Percentiles rank a stretch among this genome's conserved stretches.
Conservation (phyloP, 2,329 filamentous ascomycete genomes). For the Juglanconis sp. region DNA sequence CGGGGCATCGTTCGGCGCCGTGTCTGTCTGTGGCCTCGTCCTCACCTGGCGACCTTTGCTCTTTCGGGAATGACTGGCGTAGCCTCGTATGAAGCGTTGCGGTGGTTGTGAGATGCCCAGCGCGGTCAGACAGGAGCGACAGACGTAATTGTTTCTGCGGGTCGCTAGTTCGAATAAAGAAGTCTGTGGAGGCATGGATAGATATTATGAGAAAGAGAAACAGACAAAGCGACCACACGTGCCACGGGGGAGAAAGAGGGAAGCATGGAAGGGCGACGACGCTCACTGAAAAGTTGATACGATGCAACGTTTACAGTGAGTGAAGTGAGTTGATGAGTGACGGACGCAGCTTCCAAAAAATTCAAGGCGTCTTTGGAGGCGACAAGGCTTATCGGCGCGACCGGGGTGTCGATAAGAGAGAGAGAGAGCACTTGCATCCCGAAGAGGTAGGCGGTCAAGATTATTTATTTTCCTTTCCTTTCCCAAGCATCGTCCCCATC, state of each 20-base stretch:
- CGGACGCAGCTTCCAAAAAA: not conserved
- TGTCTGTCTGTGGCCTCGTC: not conserved
- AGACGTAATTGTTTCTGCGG: constrained; percentile 14
- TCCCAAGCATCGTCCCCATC: not conserved
- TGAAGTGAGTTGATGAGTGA: not conserved
- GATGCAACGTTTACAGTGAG: not conserved
- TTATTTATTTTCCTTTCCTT: constrained; percentile 20
- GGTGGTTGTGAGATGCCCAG: not conserved
- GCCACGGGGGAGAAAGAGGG: too few relatives aligned
- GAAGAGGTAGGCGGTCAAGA: constrained; percentile 26
- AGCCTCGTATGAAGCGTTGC: constrained; percentile 6
- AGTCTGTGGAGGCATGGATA: constrained; percentile 25
- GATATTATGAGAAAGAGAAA: constrained; percentile 14
- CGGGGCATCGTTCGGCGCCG: not conserved
- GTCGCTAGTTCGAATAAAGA: constrained; percentile 15
- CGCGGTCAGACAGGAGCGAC: constrained; percentile 13
- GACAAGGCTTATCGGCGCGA: constrained; percentile 21
- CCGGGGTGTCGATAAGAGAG: constrained; percentile 2
- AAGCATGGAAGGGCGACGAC: too few relatives aligned
- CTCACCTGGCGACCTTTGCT: not conserved
- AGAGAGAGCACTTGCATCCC: not conserved
- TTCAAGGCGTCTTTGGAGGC: not conserved
- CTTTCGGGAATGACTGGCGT: constrained; percentile 5
- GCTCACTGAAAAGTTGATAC: too few relatives aligned
- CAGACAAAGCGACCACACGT: too few relatives aligned